Evolutionary conservation across 495 filamentous ascomycete species (phyloP), one percentile per base, ranked within the genome.

Genomic region (Aspergillus heteromorphus): DNA sequence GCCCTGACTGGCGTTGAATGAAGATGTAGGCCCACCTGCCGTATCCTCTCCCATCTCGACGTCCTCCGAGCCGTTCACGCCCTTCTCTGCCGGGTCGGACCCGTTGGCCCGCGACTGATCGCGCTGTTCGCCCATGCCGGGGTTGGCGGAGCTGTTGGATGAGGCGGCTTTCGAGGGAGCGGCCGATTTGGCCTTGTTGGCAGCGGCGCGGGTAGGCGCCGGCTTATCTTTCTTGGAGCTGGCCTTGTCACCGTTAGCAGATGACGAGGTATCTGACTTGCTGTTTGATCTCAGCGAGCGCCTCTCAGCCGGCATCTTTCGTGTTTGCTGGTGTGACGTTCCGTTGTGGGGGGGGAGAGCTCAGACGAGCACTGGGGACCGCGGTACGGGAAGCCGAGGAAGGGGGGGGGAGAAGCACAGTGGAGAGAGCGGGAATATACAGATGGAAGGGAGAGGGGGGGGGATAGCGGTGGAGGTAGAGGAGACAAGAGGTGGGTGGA

Each of bases 11-110:
- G 79, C 65, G 67, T 71, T 72, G 69, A 70, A 67, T 69, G 73
- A 75, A 70, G 74, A 74, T 73, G 68, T 75, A 74, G 74, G 71
- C 74, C 66, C 74, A 73, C 73, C 78, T 69, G 77, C 77, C 71
- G 79, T 81, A 73, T 87, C 84, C 73, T 88, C 86, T 69, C 83
- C 84, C 87, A 91, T 91, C 67, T 90, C 87, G 59, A 89, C 80
- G 71, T 91, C 88, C 58, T 91, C 83, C 54, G 81, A 81, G 59
- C 85, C 84, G 65, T 87, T 83, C 71, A 88, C 78, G 60, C 87
- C 83, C 72, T 89, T 89, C 71, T 88, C 83, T 50, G 84, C 76
- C 53, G 86, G 82, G 60, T 89, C 83, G 49, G 83, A 85, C 57
- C 84, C 84, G 73, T 87, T 87, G 50, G 73, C 74, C 67, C 87